Evolutionary conservation across 106 monocot genomes (phyloP).

Genomic region (Allium sativum): DNA sequence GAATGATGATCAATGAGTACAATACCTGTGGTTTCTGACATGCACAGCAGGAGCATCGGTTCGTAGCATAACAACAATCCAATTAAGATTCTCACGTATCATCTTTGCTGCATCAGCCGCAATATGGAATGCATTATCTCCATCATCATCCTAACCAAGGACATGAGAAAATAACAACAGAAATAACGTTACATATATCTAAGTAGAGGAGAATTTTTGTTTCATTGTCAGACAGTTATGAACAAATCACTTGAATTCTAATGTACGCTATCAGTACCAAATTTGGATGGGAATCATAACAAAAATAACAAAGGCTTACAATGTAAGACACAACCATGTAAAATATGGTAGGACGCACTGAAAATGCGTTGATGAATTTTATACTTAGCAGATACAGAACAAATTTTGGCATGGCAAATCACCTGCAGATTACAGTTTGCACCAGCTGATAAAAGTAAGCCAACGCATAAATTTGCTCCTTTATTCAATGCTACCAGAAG

Average conservation of each 20-base stretch:
- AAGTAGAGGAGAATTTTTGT: too few relatives aligned
- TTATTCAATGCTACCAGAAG: slow-evolving; percentile 92
- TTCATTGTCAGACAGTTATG: too few relatives aligned
- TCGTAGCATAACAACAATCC: slow-evolving; percentile 90
- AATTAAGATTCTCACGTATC: slow-evolving; percentile 93
- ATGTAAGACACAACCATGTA: background rate
- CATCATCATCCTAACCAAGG: slow-evolving; percentile 84
- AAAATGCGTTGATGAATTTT: background rate
- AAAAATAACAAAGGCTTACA: background rate
- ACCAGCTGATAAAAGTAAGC: slow-evolving; percentile 86
- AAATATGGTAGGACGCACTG: background rate
- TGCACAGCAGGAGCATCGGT: slow-evolving; percentile 68
- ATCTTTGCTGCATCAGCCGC: slow-evolving; percentile 99
- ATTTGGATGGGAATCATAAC: background rate
- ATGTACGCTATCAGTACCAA: background rate
- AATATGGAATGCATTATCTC: slow-evolving; percentile 99
- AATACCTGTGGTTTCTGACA: slow-evolving; percentile 93
- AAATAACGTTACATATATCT: background rate
- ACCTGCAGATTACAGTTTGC: slow-evolving; percentile 98
- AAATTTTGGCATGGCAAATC: background rate
- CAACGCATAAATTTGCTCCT: slow-evolving; percentile 90
- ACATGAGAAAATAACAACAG: slow-evolving; percentile 2
- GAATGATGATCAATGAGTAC: background rate
- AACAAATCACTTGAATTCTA: background rate
- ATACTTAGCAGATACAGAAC: background rate